These are phyloP conservation scores for Nemania abortiva DNA, from an alignment of 2,329 filamentous ascomycete genomes.

Conservation along the genomic window DNA sequence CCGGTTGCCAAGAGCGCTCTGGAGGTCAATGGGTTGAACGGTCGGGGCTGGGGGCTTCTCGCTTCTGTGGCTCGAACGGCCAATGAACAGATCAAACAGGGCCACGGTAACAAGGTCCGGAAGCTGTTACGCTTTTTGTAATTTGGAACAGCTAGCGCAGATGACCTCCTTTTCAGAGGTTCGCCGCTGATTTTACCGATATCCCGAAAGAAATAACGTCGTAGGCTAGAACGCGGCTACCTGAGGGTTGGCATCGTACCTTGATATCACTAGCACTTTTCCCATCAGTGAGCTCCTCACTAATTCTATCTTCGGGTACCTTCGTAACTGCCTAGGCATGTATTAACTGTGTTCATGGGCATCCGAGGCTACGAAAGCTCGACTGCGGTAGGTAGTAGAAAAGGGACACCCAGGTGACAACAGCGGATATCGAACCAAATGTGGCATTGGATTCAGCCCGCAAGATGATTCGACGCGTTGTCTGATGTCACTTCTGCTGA, in stretches of 20 bases:
- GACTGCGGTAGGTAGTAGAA: neutral
- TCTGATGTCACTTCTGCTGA: constrained; percentile 9
- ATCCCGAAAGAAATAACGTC: neutral
- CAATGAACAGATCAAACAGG: constrained; percentile 5
- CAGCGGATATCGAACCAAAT: constrained; percentile 7
- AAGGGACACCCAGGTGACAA: neutral
- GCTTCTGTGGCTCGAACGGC: constrained; percentile 2
- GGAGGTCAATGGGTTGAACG: neutral
- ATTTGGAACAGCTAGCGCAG: constrained; percentile 1
- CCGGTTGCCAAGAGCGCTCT: neutral
- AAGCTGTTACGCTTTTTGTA: constrained; percentile 8
- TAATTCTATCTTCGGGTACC: too few species aligned
- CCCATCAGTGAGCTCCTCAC: neutral
- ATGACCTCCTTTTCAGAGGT: neutral
- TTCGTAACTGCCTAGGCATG: neutral
- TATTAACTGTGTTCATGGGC: neutral
- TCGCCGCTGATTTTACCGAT: constrained; percentile 8
- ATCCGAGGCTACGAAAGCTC: constrained; percentile 16
- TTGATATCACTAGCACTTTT: neutral
- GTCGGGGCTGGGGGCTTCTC: neutral
- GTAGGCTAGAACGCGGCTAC: neutral
- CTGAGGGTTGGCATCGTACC: neutral
- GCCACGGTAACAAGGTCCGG: neutral
- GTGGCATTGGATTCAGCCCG: constrained; percentile 11
- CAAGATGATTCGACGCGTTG: constrained; percentile 15